These are phyloP conservation scores for Scleromitrula shiraiana DNA, from an alignment of 2,329 filamentous ascomycete genomes.

Conservation along the genomic window DNA sequence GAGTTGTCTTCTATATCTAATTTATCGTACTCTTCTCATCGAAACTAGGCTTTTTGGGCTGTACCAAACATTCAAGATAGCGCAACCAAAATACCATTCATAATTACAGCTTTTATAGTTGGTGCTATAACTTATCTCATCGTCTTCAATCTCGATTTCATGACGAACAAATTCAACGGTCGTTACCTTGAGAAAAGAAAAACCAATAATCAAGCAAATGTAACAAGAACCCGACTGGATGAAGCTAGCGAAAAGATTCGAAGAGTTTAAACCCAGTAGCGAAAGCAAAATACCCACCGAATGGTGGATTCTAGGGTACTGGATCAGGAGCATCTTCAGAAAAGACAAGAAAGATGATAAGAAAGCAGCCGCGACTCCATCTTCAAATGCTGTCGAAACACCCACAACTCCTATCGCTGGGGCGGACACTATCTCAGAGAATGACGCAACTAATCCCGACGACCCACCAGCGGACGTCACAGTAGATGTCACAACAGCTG, in stretches of 20 bases:
- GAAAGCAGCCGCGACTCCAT: too few species aligned
- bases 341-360: too few species aligned
- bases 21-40: not conserved
- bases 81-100: not conserved
- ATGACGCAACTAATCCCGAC: too few species aligned
- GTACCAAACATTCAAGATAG: not conserved
- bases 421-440: too few species aligned
- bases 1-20: not conserved
- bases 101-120: conserved; percentile 1
- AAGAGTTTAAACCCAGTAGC: not conserved
- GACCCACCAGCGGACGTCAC: too few species aligned
- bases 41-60: not conserved
- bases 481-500: too few species aligned
- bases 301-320: conserved; percentile 9
- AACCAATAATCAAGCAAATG: conserved; percentile 2
- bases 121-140: conserved; percentile 5
- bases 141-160: conserved; percentile 6
- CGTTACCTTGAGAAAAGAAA: not conserved
- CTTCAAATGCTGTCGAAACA: too few species aligned
- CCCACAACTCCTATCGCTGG: too few species aligned
- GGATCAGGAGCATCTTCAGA: not conserved
- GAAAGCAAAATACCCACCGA: conserved; percentile 6
- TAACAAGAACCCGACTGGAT: conserved; percentile 4
- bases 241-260: not conserved
- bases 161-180: not conserved